A percentile compares a stretch with the other conserved stretches of the same genome.
phyloP scores from a whole-genome alignment of 345 rosid genomes.

The Camelina neglecta region DNA sequence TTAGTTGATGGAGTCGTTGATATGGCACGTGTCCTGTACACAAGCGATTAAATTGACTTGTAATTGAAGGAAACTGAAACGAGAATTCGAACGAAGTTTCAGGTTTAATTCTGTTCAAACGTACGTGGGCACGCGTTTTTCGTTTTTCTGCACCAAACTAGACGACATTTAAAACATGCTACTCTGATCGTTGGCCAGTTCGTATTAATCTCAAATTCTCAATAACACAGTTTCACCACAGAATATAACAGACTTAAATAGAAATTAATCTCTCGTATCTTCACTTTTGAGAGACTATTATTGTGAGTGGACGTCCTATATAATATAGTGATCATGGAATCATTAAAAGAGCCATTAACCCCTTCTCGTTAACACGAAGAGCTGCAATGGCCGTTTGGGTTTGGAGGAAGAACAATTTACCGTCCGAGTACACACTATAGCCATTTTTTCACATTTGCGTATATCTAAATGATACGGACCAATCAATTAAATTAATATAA shows the following conservation, averaged over 20 bases:
- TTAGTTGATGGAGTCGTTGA: not conserved
- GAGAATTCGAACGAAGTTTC: conserved; percentile 25
- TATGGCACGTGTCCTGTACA: conserved; percentile 33
- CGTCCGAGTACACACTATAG: conserved; percentile 30
- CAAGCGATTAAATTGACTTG: conserved; percentile 15
- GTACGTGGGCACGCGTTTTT: not conserved
- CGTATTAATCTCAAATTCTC: not conserved
- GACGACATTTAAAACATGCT: not conserved
- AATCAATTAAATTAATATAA: not conserved
- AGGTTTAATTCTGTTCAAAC: not conserved
- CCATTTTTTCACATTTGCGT: conserved; percentile 19
- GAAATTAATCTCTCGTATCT: not conserved
- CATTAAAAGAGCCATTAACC: not conserved
- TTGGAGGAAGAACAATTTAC: conserved; percentile 37
- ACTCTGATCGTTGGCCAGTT: not conserved
- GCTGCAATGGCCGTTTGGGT: conserved; percentile 38
- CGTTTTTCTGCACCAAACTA: not conserved
- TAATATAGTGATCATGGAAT: not conserved
- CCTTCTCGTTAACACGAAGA: conserved; percentile 35
- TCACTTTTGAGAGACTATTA: not conserved
- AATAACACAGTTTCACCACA: not conserved
- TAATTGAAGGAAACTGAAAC: not conserved
- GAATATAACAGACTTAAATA: not conserved
- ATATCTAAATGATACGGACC: not conserved
- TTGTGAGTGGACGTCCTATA: not conserved